Evolutionary conservation across 352 stramenopile genomes (phyloP), one percentile per base, ranked within the genome.

Genomic region (Halophytophthora batemanensis): DNA sequence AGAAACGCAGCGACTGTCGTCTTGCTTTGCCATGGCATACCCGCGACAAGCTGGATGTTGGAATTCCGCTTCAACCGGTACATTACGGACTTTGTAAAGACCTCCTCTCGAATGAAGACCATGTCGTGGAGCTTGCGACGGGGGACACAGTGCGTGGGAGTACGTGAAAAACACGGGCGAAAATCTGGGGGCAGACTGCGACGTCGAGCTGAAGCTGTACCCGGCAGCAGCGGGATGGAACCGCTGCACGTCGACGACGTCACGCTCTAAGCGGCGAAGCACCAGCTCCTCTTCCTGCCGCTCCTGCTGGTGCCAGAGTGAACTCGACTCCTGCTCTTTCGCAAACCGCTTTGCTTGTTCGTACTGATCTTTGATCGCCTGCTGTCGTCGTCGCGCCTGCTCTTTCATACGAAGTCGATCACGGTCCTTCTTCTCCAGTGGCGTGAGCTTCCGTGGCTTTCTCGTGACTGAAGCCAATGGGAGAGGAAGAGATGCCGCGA

Each of bases 241-340:
- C 2, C 75, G 68, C 19, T 88, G 73, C 0, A 61, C 51, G 34
- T 82, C 74, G 10, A 90, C 69, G 10, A 68, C 34, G 39, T 93
- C 82, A 25, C 82, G 69, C 38, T 90, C 79, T 18, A 89, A 56
- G 1, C 76, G 60, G 25, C 71, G 53, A 41, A 90, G 69, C 17
- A 87, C 52, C 8, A 93, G 63, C 47, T 90, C 77, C 62, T 93
- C 79, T 42, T 90, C 77, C 15, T 67, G 45, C 23, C 63, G 65
- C 43, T 74, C 70, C 18, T 81, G 59, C 28, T 66, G 50, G 21
- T 86, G 71, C 77, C 76, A 87, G 2, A 23, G 48, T 2, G 45
- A 63, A 41, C 59, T 75, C 17, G 50, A 61, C 4, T 42, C 4
- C 40, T 72, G 61, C 2, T 61, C 41, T 22, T 71, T 35, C 8